Evolutionary conservation across 768 basidiomycete species (phyloP).

Genomic region (Lentinula aciculospora): DNA sequence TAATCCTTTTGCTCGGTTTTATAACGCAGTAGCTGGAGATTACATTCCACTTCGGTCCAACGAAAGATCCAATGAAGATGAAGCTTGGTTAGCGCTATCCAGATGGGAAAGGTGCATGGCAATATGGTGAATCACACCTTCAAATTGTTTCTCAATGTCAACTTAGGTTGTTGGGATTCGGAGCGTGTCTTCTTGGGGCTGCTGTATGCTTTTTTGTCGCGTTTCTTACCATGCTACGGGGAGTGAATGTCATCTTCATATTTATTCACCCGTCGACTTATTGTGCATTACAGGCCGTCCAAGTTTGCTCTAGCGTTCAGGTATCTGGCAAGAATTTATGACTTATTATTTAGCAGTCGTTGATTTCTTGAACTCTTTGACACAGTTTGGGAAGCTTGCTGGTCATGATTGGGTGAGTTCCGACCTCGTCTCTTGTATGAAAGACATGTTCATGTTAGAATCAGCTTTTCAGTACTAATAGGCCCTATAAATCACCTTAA

Average conservation of each 20-base stretch:
- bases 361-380: conserved; percentile 4
- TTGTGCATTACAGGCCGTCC: conserved; percentile 55
- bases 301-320: conserved; percentile 93
- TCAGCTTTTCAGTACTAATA: conserved; percentile 76
- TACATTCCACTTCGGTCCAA: conserved; percentile 84
- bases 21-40: conserved; percentile 76
- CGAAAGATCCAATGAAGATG: conserved; percentile 88
- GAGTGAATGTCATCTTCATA: conserved; percentile 4
- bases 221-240: conserved; percentile 72
- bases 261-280: conserved; percentile 6
- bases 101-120: conserved; percentile 82
- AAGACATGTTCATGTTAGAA: neutral
- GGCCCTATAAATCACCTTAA: conserved; percentile 92
- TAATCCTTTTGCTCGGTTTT: conserved; percentile 84
- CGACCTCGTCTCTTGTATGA: too few relatives aligned
- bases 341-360: neutral
- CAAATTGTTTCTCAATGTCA: neutral
- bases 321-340: conserved; percentile 22
- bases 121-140: neutral
- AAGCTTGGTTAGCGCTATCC: conserved; percentile 88
- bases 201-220: conserved; percentile 91
- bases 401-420: conserved; percentile 88
- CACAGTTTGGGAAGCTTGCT: conserved; percentile 79
- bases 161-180: conserved; percentile 80
- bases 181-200: conserved; percentile 84